Evolutionary conservation across 1,284 basidiomycete species (phyloP), one percentile per base, ranked within the genome.

Genomic region (Tremellales sp.): DNA sequence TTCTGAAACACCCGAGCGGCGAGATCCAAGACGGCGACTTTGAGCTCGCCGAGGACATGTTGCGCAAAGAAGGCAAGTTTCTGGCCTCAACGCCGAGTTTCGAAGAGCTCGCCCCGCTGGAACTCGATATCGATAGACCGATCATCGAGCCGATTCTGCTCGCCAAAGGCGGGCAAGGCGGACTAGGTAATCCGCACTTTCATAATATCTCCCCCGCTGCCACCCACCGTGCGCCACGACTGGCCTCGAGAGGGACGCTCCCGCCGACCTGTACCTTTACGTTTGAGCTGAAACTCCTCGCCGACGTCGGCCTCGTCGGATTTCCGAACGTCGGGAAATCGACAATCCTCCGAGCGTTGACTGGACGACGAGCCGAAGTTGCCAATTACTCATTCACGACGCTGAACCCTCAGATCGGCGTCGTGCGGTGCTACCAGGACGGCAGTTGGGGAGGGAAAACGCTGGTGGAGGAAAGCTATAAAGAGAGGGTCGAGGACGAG

Each of bases 331-430:
- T 89, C 0, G 79, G 79, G 16, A 80, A 80, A 60, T 76, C 85
- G 65, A 98, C 94, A 0, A 75, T 99, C 16, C 76, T 98, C 3
- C 84, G 89, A 12, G 88, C 91, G 0, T 75, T 98, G 16, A 97
- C 92, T 0, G 88, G 87, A 5, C 86, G 87, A 10, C 84, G 83
- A 61, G 90, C 87, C 2, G 85, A 90, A 61, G 85, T 97, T 5
- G 95, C 92, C 0, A 80, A 83, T 6, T 97, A 95, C 70, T 84
- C 87, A 2, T 97, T 97, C 71, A 97, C 94, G 8, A 98, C 92
- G 1, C 77, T 97, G 33, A 94, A 94, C 55, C 95, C 94, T 1
- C 85, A 97, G 47, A 81, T 97, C n/a, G 94, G 90, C 1, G 90
- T 92, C 37, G 85, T 95, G 19, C 81, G 88, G 14, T 81, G 97